Evolutionary conservation across 2,329 filamentous ascomycete genomes (phyloP).

Genomic region (Akanthomyces uredinophilus): DNA sequence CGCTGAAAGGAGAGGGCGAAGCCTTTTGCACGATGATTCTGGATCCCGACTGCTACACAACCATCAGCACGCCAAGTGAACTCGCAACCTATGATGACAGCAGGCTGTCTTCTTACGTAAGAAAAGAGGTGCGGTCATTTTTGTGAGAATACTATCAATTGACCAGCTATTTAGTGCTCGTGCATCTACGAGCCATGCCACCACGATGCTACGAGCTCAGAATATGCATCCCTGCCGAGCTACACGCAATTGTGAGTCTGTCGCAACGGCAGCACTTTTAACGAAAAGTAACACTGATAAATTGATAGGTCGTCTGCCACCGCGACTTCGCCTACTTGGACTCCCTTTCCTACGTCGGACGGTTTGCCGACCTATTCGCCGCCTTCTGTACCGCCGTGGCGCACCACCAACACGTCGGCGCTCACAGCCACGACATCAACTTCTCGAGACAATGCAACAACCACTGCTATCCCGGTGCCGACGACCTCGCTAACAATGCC

Average conservation of each 20-base stretch:
- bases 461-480: background rate
- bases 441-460: background rate
- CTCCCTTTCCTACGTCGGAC: background rate
- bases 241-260: background rate
- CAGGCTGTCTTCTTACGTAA: constrained; percentile 29
- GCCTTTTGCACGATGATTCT: constrained; percentile 28
- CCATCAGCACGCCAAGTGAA: constrained; percentile 23
- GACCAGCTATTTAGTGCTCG: background rate
- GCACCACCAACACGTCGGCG: background rate
- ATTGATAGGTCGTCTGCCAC: background rate
- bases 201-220: background rate
- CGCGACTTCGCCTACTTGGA: background rate
- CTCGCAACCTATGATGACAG: constrained; percentile 26
- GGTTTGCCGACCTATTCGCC: background rate
- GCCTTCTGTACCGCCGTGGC: background rate
- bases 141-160: background rate
- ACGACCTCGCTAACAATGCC: background rate
- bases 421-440: background rate
- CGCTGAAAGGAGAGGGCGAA: constrained; percentile 23
- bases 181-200: constrained; percentile 11
- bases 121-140: constrained; percentile 4
- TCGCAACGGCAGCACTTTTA: background rate
- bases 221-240: background rate
- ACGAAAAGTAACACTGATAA: background rate
- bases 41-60: constrained; percentile 17